Conservation (phyloP, 495 filamentous ascomycete species). For the Neurospora sp. region DNA sequence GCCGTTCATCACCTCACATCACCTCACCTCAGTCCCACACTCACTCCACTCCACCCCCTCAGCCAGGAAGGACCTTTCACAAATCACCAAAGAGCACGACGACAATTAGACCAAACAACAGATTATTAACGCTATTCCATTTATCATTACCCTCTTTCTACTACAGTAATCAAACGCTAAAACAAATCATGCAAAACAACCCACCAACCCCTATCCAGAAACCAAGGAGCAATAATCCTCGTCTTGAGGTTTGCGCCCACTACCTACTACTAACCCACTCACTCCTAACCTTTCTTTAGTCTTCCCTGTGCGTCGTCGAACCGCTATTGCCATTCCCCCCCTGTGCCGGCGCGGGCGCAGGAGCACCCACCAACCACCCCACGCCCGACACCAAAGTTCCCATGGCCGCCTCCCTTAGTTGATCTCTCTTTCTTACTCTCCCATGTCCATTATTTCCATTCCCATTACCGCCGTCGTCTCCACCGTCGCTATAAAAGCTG, state of each 20-base stretch:
- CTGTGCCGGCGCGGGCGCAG: slow-evolving; percentile 29
- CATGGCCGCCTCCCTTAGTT: slow-evolving; percentile 67
- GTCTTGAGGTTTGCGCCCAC: too few relatives aligned
- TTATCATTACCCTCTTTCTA: background rate
- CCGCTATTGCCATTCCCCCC: slow-evolving; percentile 1
- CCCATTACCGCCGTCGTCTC: slow-evolving; percentile 8
- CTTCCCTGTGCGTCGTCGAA: background rate
- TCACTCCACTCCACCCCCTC: too few relatives aligned
- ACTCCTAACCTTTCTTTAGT: background rate
- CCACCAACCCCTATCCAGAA: background rate
- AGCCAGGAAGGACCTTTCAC: background rate
- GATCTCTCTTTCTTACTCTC: slow-evolving; percentile 66
- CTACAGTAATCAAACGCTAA: background rate
- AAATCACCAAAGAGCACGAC: background rate
- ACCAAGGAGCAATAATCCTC: background rate
- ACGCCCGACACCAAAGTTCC: slow-evolving; percentile 67
- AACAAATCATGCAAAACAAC: background rate
- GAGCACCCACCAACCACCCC: slow-evolving; percentile 76
- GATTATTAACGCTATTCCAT: background rate
- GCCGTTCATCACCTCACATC: too few relatives aligned
- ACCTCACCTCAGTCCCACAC: too few relatives aligned
- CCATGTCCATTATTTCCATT: slow-evolving; percentile 20
- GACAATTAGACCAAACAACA: background rate
- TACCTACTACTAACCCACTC: too few relatives aligned
- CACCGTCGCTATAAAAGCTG: slow-evolving; percentile 2